Base-by-base conservation (phyloP, 179 eudicot genomes). In the Spinacia oleracea region DNA sequence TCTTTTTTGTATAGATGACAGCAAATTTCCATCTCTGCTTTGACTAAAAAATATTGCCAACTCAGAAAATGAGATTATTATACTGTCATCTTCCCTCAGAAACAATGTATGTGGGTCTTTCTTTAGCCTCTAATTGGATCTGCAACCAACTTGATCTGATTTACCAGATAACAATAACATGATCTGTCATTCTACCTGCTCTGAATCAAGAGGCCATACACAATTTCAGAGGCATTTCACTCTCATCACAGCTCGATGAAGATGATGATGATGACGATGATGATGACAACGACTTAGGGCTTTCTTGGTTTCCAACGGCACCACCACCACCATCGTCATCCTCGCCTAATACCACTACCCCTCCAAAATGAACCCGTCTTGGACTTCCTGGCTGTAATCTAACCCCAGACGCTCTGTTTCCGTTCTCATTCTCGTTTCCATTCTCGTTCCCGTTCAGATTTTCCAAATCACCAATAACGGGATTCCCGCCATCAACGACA, bases 291-390 rank as follows among this genome's bases (percentile, higher is more conserved):
- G 77, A 64, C 68, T 78, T 72, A 8, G 83, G 69, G n/a, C 48
- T 80, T 31, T 40, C 83, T 20, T 15, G 63, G 58, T 80, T 59
- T 35, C 23, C 72, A 21, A n/a, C 6, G 0, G 5, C 78, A 46
- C 59, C 40, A 9, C 56, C 6, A 0, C 2, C 78, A 46, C 59
- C 40, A 9, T 48, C 63, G 60, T 73, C 31, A 32, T 77, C 83
- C n/a, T 84, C 87, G 10, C 87, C 89, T 25, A 87, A 31, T 23
- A 84, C 74, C 70, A 82, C 84, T 67, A 77, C 85, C 76, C 77
- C 86, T 38, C 86, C 89, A 63, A 87, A 87, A 55, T 78, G 85
- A 60, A 87, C 89, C 43, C 78, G 62, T n/a, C 80, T 82, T 32
- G 80, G 86, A 70, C 82, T 78, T 15, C 69, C 79, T 5, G 45